Conservation (phyloP, 208 protist genomes). For the Trypanosoma conorhini region DNA sequence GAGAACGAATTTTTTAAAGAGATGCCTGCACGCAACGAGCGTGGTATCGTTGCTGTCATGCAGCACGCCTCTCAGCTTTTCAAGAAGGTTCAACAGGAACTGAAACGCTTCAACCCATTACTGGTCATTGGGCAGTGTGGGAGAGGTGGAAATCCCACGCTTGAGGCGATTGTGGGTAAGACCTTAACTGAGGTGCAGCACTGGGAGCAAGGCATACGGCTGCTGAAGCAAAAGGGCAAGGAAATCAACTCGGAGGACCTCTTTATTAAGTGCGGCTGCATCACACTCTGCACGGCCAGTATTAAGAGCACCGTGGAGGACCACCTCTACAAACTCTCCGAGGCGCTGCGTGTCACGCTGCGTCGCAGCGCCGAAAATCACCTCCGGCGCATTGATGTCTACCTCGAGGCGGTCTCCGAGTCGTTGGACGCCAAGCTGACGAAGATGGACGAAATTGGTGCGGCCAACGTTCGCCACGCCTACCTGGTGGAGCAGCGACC, state of each 20-base stretch:
- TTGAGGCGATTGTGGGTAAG: slow-evolving; percentile 90
- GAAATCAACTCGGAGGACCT: slow-evolving; percentile 95
- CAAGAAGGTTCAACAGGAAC: slow-evolving; percentile 76
- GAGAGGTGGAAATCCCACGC: slow-evolving; percentile 55
- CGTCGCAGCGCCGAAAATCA: slow-evolving; percentile 81
- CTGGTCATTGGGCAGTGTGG: slow-evolving; percentile 92
- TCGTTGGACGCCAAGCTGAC: slow-evolving; percentile 87
- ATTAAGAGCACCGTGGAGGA: slow-evolving; percentile 96
- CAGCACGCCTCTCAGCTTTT: slow-evolving; percentile 93
- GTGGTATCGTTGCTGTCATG: slow-evolving; percentile 91
- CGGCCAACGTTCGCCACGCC: slow-evolving; percentile 83
- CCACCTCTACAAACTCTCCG: slow-evolving; percentile 87
- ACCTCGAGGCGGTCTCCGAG: slow-evolving; percentile 66
- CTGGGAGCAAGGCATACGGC: slow-evolving; percentile 95
- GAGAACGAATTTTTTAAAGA: slow-evolving; percentile 82
- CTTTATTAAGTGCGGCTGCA: slow-evolving; percentile 93
- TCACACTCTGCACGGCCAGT: slow-evolving; percentile 92
- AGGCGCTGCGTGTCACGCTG: slow-evolving; percentile 88
- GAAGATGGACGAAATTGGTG: slow-evolving; percentile 93
- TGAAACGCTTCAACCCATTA: slow-evolving; percentile 88
- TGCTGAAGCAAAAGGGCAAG: slow-evolving; percentile 95
- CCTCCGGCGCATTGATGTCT: slow-evolving; percentile 83
- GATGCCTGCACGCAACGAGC: slow-evolving; percentile 91
- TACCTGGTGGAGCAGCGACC: slow-evolving; percentile 84
- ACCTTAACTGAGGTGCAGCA: slow-evolving; percentile 92